Conservation (phyloP, 2,329 filamentous ascomycete genomes). For the Clarireedia homoeocarpa region DNA sequence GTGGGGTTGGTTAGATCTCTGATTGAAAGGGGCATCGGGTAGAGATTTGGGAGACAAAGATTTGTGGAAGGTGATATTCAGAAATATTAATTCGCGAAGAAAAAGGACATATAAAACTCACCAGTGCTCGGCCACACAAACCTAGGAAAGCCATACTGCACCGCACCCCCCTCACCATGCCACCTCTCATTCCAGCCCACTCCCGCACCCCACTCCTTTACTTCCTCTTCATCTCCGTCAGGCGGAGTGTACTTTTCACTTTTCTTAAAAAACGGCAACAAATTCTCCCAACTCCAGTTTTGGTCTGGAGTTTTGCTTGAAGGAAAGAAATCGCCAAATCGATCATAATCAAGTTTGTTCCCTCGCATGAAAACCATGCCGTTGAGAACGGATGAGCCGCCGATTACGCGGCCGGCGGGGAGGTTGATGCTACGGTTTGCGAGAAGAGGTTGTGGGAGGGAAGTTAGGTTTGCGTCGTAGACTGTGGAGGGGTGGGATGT, state of each 20-base stretch:
- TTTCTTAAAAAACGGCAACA: constrained; percentile 24
- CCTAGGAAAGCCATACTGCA: neutral
- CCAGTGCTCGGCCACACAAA: constrained; percentile 6
- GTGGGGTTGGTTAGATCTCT: neutral
- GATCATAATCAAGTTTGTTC: constrained; percentile 27
- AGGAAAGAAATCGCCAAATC: constrained; percentile 33
- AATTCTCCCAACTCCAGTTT: constrained; percentile 32
- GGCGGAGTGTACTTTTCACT: constrained; percentile 4
- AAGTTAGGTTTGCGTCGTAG: constrained; percentile 36
- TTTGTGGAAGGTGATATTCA: constrained; percentile 30
- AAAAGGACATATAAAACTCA: neutral
- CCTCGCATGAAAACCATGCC: constrained; percentile 21
- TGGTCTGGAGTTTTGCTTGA: constrained; percentile 10
- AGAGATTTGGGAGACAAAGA: constrained; percentile 34
- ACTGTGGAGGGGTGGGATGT: constrained; percentile 19
- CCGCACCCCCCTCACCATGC: neutral
- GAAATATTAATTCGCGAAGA: constrained; percentile 26
- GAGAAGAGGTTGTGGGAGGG: constrained; percentile 31
- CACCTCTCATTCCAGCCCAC: constrained; percentile 21
- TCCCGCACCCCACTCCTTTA: neutral
- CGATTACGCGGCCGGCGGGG: constrained; percentile 29
- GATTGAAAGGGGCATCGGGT: neutral
- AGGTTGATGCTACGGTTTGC: constrained; percentile 11
- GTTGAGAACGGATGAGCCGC: constrained; percentile 32
- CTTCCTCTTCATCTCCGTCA: neutral